These are phyloP conservation scores for Spencermartinsiella europaea DNA, from an alignment of 805 yeast genomes.

Conservation along the genomic window DNA sequence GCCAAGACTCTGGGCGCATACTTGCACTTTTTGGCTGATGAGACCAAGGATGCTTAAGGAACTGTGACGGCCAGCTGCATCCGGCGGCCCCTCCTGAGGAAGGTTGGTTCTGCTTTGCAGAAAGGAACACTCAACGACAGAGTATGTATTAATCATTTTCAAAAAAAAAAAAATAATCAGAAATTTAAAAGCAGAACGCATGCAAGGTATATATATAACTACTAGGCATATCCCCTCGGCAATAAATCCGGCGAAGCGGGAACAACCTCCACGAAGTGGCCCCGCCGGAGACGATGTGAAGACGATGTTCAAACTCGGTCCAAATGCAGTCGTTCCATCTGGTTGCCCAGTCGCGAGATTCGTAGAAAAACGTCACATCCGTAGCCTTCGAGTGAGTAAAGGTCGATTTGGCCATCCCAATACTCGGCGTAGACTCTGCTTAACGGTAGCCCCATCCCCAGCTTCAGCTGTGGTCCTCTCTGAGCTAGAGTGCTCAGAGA, in stretches of 20 bases:
- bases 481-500: constrained; percentile 62
- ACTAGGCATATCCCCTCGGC: too few species aligned
- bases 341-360: constrained; percentile 70
- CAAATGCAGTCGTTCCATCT: constrained; percentile 56
- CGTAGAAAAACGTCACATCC: constrained; percentile 86
- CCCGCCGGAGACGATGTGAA: too few species aligned
- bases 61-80: too few species aligned
- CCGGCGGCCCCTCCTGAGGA: too few species aligned
- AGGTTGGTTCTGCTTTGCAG: neutral
- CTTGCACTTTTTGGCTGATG: constrained; percentile 73
- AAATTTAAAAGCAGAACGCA: too few species aligned
- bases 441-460: constrained; percentile 90
- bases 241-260: too few species aligned
- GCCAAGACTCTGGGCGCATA: constrained; percentile 90
- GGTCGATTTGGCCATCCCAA: constrained; percentile 88
- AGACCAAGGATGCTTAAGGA: constrained; percentile 25
- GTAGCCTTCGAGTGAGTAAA: constrained; percentile 82
- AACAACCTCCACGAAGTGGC: too few species aligned
- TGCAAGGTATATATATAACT: too few species aligned
- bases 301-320: constrained; percentile 63
- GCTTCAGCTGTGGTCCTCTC: constrained; percentile 66
- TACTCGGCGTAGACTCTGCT: constrained; percentile 90
- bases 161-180: too few species aligned
- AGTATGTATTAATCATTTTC: neutral
- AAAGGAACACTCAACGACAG: neutral